Evolutionary conservation across 306 rosid genomes (phyloP), one percentile per base, ranked within the genome.

Genomic region (Quercus cerris): DNA sequence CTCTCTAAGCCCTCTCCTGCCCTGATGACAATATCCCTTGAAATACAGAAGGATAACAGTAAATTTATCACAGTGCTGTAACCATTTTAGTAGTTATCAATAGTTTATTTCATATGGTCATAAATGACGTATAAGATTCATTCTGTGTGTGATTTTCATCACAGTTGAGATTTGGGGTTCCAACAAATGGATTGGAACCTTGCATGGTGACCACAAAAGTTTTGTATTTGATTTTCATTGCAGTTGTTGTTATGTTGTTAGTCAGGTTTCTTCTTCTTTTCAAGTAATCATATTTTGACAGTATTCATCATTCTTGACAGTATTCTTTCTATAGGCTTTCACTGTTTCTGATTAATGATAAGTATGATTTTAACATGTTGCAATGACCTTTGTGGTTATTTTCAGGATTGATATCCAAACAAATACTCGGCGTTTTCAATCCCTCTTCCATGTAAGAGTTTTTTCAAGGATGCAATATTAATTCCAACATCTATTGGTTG

Each of bases 391-490:
- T 70, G 63, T 75, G 82, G 57, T 75, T 71, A 49, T 88, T 69
- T 82, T 44, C 94, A 96, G 99, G 99, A 92, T 96, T 82, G 99
- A 96, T 87, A 91, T 88, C 61, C 99, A 95, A 83, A 79, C 99
- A 51, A 95, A 95, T 80, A 81, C 94, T 55, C 85, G 89, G 84
- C 94, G 93, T 56, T 95, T 95, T 81, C 90, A 78, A 78, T 89
- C 97, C 81, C 88, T 95, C 74, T 95, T 95, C 85, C 75, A 51
- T 73, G 99, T 95, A 86, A 93, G 98, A 81, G 73, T 76, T 75
- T 69, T 62, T 14, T 58, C 14, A 44, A 56, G 41, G 73, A 52
- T 71, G 74, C 85, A 72, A 18, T 20, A 56, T 71, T 71, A 12
- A 59, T 67, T 74, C 9, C 30, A 15, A 66, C 72, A 58, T 58